phyloP scores from a whole-genome alignment of 2,329 filamentous ascomycete species.

The Passalora sequoiae region DNA sequence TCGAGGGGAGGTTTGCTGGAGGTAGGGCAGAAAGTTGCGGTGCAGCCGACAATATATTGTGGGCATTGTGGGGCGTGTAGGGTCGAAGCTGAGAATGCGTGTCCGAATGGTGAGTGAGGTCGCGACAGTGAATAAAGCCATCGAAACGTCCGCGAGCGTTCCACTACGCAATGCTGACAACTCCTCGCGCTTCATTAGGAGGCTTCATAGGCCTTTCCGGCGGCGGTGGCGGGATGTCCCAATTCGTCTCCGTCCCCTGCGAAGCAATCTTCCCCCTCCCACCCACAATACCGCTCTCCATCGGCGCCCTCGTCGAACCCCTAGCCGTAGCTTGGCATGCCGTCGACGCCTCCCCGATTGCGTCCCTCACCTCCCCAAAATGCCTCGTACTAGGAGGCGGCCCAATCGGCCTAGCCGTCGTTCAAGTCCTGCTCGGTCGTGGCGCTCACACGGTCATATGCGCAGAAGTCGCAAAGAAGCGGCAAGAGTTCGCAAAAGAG shows the following conservation, averaged over 20 bases:
- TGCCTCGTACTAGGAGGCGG: conserved; percentile 57
- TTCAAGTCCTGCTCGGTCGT: conserved; percentile 53
- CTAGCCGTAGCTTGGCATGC: conserved; percentile 62
- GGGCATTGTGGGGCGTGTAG: conserved; percentile 52
- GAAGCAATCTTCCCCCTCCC: conserved; percentile 49
- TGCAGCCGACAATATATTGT: conserved; percentile 58
- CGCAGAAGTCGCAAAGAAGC: conserved; percentile 49
- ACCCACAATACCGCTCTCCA: conserved; percentile 47
- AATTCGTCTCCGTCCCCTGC: conserved; percentile 49
- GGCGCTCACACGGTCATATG: conserved; percentile 54
- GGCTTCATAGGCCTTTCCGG: conserved; percentile 45
- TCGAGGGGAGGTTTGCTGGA: conserved; percentile 39
- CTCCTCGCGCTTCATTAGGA: too few species aligned
- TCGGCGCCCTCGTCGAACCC: conserved; percentile 59
- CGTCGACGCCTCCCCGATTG: conserved; percentile 47
- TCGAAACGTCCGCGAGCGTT: too few species aligned
- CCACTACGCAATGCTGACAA: too few species aligned
- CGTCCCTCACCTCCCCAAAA: conserved; percentile 38
- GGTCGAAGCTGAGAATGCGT: conserved; percentile 53
- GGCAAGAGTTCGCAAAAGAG: conserved; percentile 48
- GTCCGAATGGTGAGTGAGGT: conserved; percentile 50
- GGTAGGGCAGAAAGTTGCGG: conserved; percentile 54
- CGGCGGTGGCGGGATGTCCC: conserved; percentile 53
- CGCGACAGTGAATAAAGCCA: too few species aligned
- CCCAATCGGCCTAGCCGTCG: conserved; percentile 56